phyloP scores from a whole-genome alignment of 371 early-diverging fungal genomes.

The Capillidium rhysosporum region DNA sequence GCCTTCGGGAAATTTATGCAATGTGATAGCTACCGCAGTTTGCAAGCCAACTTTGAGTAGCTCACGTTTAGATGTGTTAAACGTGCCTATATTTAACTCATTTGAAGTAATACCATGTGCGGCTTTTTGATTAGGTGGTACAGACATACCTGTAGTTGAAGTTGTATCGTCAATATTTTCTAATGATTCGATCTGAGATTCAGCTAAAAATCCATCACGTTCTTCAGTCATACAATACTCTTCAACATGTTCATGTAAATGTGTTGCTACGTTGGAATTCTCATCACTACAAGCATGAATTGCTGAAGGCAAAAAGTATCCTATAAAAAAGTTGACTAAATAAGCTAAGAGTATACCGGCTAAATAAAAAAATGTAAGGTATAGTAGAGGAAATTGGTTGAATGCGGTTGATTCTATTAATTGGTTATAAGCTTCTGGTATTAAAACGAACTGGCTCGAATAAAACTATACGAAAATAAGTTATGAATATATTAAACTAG shows the following conservation, averaged over 20 bases:
- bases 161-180: background rate
- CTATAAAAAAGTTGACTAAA: constrained; percentile 2
- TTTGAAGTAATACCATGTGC: background rate
- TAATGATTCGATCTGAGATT: background rate
- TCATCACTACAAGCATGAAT: background rate
- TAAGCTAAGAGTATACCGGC: constrained; percentile 5
- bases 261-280: background rate
- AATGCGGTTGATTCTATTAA: background rate
- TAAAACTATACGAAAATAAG: constrained; percentile 9
- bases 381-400: background rate
- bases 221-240: background rate
- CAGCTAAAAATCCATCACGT: background rate
- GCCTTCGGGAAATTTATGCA: constrained; percentile 70
- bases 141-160: background rate
- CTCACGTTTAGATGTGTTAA: background rate
- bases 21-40: constrained; percentile 53
- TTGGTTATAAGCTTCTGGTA: constrained; percentile 6
- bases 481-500: no score
- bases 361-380: constrained; percentile 7
- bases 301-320: background rate
- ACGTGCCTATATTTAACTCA: background rate
- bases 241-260: background rate
- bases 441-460: constrained; percentile 5
- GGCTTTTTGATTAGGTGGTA: background rate
- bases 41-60: constrained; percentile 32